A percentile compares a stretch with the other conserved stretches of the same genome.
Evolutionary conservation across 495 filamentous ascomycete genomes (phyloP).

Genomic region (Aspergillus ostianus): DNA sequence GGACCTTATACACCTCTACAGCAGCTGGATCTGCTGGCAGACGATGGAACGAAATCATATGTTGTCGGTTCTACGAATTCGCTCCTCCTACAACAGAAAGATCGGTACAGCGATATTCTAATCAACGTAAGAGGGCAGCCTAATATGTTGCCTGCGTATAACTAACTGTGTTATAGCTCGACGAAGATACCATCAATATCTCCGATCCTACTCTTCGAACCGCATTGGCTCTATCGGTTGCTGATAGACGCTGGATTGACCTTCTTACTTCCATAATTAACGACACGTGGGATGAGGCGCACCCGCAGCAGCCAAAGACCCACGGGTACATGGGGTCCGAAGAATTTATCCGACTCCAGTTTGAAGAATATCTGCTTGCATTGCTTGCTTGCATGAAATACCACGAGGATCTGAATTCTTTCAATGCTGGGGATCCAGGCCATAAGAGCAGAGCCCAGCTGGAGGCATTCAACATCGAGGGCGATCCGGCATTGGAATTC

Average conservation of each 20-base stretch:
- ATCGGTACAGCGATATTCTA: conserved; percentile 95
- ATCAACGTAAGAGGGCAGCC: conserved; percentile 63
- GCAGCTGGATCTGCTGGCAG: conserved; percentile 90
- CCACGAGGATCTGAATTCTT: conserved; percentile 64
- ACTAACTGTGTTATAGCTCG: conserved; percentile 52
- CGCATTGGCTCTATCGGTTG: conserved; percentile 76
- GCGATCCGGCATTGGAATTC: conserved; percentile 83
- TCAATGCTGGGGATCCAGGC: conserved; percentile 27
- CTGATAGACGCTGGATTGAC: conserved; percentile 95
- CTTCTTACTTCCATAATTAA: conserved; percentile 89
- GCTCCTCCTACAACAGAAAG: conserved; percentile 86
- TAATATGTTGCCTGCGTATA: neutral
- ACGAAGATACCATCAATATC: conserved; percentile 84
- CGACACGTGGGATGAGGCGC: conserved; percentile 92
- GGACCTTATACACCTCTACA: conserved; percentile 96
- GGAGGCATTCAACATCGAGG: conserved; percentile 58
- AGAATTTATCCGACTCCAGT: conserved; percentile 96
- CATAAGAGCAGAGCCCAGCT: conserved; percentile 32
- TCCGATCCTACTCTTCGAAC: conserved; percentile 73
- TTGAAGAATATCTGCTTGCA: conserved; percentile 93
- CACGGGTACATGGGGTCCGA: conserved; percentile 95
- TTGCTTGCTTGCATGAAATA: conserved; percentile 88
- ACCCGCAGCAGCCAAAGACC: conserved; percentile 85
- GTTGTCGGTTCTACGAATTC: conserved; percentile 97
- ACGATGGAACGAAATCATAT: conserved; percentile 94